Percentiles rank a stretch among this genome's conserved stretches.
Evolutionary conservation across 306 rosid species (phyloP).

Genomic region (Heteromeles arbutifolia): DNA sequence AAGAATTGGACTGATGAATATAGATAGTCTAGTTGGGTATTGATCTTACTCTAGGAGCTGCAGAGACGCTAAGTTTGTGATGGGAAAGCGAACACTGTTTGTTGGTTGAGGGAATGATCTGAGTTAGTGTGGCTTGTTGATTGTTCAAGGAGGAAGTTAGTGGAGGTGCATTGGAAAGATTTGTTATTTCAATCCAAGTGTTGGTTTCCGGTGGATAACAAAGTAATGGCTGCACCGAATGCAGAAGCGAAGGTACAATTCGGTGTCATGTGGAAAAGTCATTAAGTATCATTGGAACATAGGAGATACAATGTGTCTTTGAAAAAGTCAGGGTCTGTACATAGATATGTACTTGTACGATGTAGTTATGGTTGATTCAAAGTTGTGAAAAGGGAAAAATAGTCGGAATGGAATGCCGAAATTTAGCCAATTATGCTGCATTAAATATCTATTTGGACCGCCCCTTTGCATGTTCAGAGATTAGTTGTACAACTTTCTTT

Average conservation of each 20-base stretch:
- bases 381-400: neutral
- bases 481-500: neutral
- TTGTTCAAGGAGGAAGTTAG: neutral
- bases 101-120: neutral
- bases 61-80: neutral
- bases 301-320: neutral
- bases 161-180: neutral
- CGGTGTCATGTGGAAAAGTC: neutral
- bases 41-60: neutral
- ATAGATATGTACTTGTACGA: neutral
- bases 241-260: neutral
- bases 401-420: neutral
- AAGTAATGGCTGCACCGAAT: neutral
- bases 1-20: neutral
- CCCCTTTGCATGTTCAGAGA: neutral
- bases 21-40: neutral
- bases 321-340: neutral
- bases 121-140: too few species aligned
- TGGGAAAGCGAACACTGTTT: neutral
- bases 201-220: neutral
- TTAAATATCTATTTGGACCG: neutral
- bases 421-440: neutral
- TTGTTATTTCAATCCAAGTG: neutral
- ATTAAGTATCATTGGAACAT: neutral
- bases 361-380: neutral